A percentile compares a stretch with the other conserved stretches of the same genome.
Conservation (phyloP, 164 flowering plant species). For the Tetracentron sinense region DNA sequence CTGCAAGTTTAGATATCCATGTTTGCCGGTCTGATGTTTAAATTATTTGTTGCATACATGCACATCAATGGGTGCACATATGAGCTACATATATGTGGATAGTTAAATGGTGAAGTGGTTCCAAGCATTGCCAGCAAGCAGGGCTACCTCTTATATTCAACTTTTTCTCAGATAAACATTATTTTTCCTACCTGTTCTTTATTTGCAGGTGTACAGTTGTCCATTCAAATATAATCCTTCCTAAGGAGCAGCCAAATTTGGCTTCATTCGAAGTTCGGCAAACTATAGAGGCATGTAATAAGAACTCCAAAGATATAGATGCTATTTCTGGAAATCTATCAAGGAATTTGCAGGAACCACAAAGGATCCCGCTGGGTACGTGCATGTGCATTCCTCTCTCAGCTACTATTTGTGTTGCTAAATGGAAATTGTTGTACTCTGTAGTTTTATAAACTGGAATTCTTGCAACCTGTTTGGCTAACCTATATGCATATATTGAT, state of each 20-base stretch:
- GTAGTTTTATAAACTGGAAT: no score
- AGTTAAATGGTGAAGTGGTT: no score
- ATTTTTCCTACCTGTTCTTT: slow-evolving; percentile 2
- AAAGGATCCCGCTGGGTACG: slow-evolving; percentile 48
- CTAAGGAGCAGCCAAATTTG: slow-evolving; percentile 43
- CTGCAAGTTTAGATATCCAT: no score
- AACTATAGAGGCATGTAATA: slow-evolving; percentile 28
- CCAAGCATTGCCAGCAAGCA: no score
- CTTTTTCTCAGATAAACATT: background rate
- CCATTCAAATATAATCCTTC: slow-evolving; percentile 57
- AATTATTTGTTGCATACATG: no score
- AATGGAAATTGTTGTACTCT: no score
- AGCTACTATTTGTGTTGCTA: no score
- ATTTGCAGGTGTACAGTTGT: slow-evolving; percentile 66
- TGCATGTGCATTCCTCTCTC: no score
- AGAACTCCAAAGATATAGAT: slow-evolving; percentile 37
- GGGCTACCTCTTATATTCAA: background rate
- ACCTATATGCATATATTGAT: background rate
- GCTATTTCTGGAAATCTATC: slow-evolving; percentile 35
- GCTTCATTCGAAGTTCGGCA: slow-evolving; percentile 37
- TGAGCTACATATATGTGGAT: no score
- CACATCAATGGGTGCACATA: no score
- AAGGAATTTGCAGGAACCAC: slow-evolving; percentile 42
- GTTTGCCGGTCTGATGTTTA: no score
- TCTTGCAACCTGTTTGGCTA: no score